Evolutionary conservation across 2,329 filamentous ascomycete genomes (phyloP), one percentile per base, ranked within the genome.

Genomic region (Cladosporium phlei): DNA sequence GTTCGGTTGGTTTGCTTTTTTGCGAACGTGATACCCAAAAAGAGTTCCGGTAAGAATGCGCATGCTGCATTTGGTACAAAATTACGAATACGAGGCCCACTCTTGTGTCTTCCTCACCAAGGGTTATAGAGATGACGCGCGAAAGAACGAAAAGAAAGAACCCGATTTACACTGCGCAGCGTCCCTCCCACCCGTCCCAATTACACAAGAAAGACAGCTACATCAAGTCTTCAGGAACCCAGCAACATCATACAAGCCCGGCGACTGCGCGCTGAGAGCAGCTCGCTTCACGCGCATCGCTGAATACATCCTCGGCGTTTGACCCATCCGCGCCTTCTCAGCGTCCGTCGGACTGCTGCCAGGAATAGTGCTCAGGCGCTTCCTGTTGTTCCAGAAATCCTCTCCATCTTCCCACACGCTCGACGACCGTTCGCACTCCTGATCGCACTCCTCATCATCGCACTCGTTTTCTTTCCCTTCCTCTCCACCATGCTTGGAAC

Each of bases 181-280:
- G 12, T 16, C 3, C 10, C 30, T 33, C 30, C 20, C 30, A 33
- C 30, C 20, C 11, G 20, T 33, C 16, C 16, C 10, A 11, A 8
- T 11, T 14, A n/a, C 16, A 30, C 16, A 6, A 30, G 12, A 30
- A 30, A 3, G 6, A 5, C 5, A 12, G n/a, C 28, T 2, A 30
- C 4, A 30, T 19, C 19, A 39, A 17, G 21, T 48, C 27, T 16
- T 59, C 55, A 67, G 55, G 53, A 68, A 67, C 10, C 66, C 66
- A 43, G 63, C 56, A n/a, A 51, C 55, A 56, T 74, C 72, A 55
- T 75, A 75, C 52, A 74, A 55, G 58, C 71, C 74, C 43, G 58
- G 67, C 27, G 69, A 70, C 38, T 69, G 73, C n/a, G 60, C 59
- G 37, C 47, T 38, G n/a, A 47, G 22, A 42, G 45, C 28, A 43